These are phyloP conservation scores for Tulasnella sp. DNA, from an alignment of 768 basidiomycete species.

Conservation along the genomic window DNA sequence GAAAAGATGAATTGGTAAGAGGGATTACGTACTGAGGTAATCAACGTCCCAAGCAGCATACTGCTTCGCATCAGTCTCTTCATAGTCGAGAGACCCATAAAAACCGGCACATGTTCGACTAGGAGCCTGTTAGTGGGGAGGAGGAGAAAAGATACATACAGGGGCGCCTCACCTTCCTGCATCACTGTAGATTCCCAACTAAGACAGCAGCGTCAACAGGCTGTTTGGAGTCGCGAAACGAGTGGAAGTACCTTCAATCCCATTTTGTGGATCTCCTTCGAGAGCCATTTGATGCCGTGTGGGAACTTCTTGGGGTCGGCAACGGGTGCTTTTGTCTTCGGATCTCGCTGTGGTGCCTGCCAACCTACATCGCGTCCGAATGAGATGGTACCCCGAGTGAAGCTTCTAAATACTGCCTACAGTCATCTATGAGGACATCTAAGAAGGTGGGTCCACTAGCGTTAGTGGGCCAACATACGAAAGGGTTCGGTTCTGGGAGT, in stretches of 20 bases:
- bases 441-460: neutral
- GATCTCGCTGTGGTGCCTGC: constrained; percentile 33
- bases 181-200: constrained; percentile 43
- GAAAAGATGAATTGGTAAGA: neutral
- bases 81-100: constrained; percentile 47
- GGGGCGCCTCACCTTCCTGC: constrained; percentile 37
- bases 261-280: constrained; percentile 33
- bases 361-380: constrained; percentile 34
- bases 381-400: constrained; percentile 36
- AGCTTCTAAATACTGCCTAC: constrained; percentile 37
- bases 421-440: constrained; percentile 45
- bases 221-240: neutral
- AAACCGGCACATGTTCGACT: constrained; percentile 40
- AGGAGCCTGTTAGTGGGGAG: neutral
- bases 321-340: constrained; percentile 30
- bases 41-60: constrained; percentile 53
- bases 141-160: neutral
- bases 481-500: neutral
- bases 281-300: constrained; percentile 32
- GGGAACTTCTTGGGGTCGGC: constrained; percentile 33
- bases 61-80: constrained; percentile 47
- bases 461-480: neutral
- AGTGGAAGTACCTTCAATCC: constrained; percentile 31
- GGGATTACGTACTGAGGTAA: constrained; percentile 38
- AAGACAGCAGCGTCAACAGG: neutral